A percentile compares a stretch with the other conserved stretches of the same genome.
These are phyloP conservation scores for Pistacia integerrima DNA, from an alignment of 345 rosid genomes.

Conservation along the genomic window DNA sequence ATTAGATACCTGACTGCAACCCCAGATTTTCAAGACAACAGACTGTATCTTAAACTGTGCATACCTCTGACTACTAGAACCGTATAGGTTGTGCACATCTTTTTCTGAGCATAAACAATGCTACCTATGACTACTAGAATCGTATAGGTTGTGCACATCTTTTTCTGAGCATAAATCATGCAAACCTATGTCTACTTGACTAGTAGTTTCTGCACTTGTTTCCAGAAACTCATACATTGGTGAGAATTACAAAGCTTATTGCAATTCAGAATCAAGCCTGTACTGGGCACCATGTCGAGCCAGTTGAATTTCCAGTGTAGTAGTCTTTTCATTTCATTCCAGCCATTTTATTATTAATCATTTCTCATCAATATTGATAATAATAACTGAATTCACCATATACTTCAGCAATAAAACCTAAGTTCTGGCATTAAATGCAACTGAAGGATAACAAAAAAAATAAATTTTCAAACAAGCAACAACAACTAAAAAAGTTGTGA, in stretches of 20 bases:
- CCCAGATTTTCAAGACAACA: neutral
- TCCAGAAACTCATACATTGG: neutral
- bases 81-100: neutral
- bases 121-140: neutral
- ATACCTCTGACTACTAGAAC: neutral
- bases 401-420: neutral
- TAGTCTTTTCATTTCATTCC: neutral
- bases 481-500: neutral
- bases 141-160: neutral
- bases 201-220: neutral
- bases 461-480: neutral
- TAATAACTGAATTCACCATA: neutral
- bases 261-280: neutral
- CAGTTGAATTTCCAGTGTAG: neutral
- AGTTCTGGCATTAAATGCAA: neutral
- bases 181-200: neutral
- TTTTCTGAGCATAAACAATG: no score
- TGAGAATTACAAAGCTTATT: constrained; percentile 2
- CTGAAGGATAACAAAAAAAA: constrained; percentile 5
- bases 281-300: neutral
- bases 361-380: neutral
- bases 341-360: neutral
- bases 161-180: neutral
- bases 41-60: neutral
- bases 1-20: neutral